Conservation (phyloP, 495 filamentous ascomycete genomes). For the Aspergillus kassunensis region DNA sequence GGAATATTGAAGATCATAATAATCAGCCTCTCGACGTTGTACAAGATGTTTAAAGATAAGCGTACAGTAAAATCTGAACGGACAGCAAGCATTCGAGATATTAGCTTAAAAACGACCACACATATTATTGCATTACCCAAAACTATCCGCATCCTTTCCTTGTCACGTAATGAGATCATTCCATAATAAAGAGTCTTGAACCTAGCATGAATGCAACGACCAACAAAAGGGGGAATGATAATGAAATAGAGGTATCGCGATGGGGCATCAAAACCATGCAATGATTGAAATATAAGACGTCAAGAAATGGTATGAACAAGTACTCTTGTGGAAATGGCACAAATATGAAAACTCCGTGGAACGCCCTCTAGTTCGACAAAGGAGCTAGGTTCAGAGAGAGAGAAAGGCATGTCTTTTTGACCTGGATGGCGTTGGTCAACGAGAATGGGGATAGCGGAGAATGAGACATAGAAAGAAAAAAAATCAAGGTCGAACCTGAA, state of each 20-base stretch:
- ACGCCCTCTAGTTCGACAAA: no score
- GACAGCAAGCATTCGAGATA: neutral
- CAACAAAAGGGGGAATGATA: constrained; percentile 14
- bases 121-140: constrained; percentile 19
- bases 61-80: no score
- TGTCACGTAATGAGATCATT: constrained; percentile 7
- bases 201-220: constrained; percentile 2
- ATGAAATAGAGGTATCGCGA: constrained; percentile 19
- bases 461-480: constrained; percentile 17
- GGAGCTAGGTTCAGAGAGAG: constrained; percentile 4
- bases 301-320: constrained; percentile 12
- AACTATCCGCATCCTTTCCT: constrained; percentile 9
- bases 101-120: neutral
- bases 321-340: constrained; percentile 4
- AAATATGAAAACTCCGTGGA: constrained; percentile 1
- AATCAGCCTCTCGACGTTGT: no score
- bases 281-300: constrained; percentile 12
- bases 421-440: constrained; percentile 6
- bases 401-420: constrained; percentile 7
- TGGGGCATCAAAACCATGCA: constrained; percentile 12
- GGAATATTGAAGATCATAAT: no score
- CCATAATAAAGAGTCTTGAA: constrained; percentile 6
- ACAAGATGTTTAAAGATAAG: no score
- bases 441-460: constrained; percentile 12
- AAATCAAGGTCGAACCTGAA: constrained; percentile 20